Evolutionary conservation across 768 basidiomycete species (phyloP), one percentile per base, ranked within the genome.

Genomic region (Lepiota brunneoincarnata): DNA sequence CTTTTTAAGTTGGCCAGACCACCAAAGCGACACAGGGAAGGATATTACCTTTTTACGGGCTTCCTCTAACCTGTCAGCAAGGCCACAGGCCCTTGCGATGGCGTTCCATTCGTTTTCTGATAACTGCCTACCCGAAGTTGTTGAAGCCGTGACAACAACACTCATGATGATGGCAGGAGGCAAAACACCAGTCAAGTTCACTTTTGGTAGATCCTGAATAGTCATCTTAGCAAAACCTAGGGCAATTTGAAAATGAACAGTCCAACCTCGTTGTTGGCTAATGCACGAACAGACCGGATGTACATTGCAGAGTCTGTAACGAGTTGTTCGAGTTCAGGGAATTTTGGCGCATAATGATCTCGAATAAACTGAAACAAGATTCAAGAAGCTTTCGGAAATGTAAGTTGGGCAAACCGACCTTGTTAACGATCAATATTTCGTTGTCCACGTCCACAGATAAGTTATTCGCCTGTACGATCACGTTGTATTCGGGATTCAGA

Each of bases 381-480:
- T 58, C 51, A 62, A 55, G 21, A 54, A 55, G 55, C 43, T 23
- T 54, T 46, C 10, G 37, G 41, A 11, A 1, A 15, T 48, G 58
- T 14, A 49, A 23, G 37, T 42, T 31, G 41, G 51, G 14, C 23
- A 36, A 12, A 64, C 71, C 58, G 61, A 81, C 93, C 79, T 99
- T 99, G 75, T 99, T 93, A 0, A 99, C 95, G 28, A 99, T 79
- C 34, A 99, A 77, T 51, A 98, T 92, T 69, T 99, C 97, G 62
- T 99, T 99, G 72, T 99, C 97, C 4, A 98, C 86, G 63, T 99
- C 97, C 39, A 99, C 97, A 1, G 94, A 93, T 54, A 98, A 75
- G 70, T 99, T 99, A 75, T 99, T 99, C 21, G 97, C 93, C 61
- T 93, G 87, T 4, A 99, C 97, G 63, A 98, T 98, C 57, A 98